Evolutionary conservation across 495 filamentous ascomycete species (phyloP).

Genomic region (Sordaria brevicollis): DNA sequence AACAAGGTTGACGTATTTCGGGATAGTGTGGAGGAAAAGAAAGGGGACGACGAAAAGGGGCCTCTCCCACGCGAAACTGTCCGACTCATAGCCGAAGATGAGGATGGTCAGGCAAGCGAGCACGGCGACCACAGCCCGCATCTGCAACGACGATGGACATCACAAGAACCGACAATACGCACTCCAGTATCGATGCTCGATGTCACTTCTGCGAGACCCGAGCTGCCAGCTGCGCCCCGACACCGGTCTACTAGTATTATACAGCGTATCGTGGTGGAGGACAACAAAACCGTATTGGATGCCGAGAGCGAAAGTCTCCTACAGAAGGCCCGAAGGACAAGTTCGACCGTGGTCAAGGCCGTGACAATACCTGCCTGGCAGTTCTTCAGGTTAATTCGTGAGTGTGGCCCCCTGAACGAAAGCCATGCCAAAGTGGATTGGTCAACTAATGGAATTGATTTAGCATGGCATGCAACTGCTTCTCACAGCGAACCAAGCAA

Average conservation of each 20-base stretch:
- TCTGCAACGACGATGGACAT: conserved; percentile 22
- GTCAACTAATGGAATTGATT: conserved; percentile 44
- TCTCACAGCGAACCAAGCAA: conserved; percentile 29
- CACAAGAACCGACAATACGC: conserved; percentile 12
- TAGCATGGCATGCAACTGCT: conserved; percentile 55
- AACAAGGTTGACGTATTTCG: conserved; percentile 84
- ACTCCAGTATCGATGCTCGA: conserved; percentile 11
- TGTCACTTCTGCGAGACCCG: conserved; percentile 7
- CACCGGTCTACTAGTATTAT: conserved; percentile 40
- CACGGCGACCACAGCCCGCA: conserved; percentile 1
- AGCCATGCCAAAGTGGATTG: not conserved
- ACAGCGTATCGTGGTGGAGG: conserved; percentile 35
- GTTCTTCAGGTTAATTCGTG: conserved; percentile 85
- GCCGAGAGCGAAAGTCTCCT: conserved; percentile 27
- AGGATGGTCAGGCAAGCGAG: conserved; percentile 6
- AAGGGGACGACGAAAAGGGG: conserved; percentile 13
- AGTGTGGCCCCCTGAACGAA: conserved; percentile 16
- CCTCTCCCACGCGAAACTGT: conserved; percentile 18
- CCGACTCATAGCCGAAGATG: conserved; percentile 25
- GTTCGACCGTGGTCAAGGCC: conserved; percentile 56
- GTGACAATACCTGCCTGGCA: conserved; percentile 97
- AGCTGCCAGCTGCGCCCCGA: conserved; percentile 13
- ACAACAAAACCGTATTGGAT: conserved; percentile 20
- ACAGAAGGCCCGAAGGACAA: conserved; percentile 29
- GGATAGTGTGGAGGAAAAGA: conserved; percentile 49